Conservation (phyloP, 1,139 yeast species). For the Hyphopichia buzzinii region DNA sequence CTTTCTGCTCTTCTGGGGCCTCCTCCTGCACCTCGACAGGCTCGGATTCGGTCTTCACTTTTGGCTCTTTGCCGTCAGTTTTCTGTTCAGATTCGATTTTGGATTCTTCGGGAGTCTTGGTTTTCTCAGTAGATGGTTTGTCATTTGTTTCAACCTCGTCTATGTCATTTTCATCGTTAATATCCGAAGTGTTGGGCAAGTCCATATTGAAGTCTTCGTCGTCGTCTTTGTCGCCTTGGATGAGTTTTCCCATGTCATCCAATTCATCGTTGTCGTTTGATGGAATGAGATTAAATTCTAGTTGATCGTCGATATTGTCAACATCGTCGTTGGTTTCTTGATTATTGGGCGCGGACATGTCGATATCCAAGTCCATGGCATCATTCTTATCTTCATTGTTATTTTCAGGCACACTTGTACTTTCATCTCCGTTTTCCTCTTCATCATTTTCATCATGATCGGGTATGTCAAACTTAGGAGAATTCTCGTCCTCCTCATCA, state of each 20-base stretch:
- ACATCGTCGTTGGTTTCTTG: background rate
- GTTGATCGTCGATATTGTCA: constrained; percentile 1
- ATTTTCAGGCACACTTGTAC: too few relatives aligned
- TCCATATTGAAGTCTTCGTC: constrained; percentile 2
- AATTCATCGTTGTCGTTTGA: background rate
- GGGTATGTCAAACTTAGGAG: background rate
- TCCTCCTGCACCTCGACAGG: constrained; percentile 27
- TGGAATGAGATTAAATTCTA: background rate
- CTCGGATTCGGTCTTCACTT: background rate
- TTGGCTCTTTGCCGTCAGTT: background rate
- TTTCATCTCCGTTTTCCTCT: too few relatives aligned
- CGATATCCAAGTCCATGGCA: constrained; percentile 1
- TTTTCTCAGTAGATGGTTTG: background rate
- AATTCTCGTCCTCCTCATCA: background rate
- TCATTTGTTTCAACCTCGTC: too few relatives aligned
- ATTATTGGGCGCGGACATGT: background rate
- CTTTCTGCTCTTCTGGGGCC: constrained; percentile 25
- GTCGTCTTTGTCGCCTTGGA: background rate
- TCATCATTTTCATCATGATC: background rate
- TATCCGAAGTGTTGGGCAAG: background rate
- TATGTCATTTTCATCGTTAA: background rate
- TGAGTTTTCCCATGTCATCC: background rate
- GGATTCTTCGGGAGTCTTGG: background rate
- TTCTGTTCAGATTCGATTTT: too few relatives aligned
- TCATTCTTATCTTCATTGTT: background rate